Evolutionary conservation across 2,329 filamentous ascomycete genomes (phyloP), one percentile per base, ranked within the genome.

Genomic region (Coniella lustricola): DNA sequence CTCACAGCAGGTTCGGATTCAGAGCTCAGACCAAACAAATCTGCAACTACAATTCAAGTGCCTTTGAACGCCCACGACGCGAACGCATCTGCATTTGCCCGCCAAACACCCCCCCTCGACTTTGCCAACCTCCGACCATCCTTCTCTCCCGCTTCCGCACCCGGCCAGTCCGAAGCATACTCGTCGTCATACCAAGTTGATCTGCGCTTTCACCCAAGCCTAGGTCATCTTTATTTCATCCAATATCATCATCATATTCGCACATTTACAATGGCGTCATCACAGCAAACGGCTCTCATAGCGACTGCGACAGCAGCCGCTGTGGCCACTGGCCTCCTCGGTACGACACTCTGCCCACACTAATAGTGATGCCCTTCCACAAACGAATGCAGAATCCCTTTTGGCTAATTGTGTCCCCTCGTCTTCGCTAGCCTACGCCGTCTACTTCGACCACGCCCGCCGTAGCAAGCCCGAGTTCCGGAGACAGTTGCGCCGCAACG

Each of bases 401-500:
- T 3, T 29, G 20, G 17, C 44, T 43, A n/a, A 42, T 40, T 53
- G 29, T 63, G 54, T 60, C 50, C 10, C 48, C 52, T 33, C 52
- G 49, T 29, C 16, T 21, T 46, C 48, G 22, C 34, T 59, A 83
- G 80, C 77, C 57, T 85, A 85, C 60, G 81, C 76, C 55, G 64
- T 79, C 58, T 86, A 83, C 69, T 86, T 86, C 66, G 82, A 86
- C 67, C 77, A 82, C 62, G 75, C 78, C 63, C 76, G 82, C 58
- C 79, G 82, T 56, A 75, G 72, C 62, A 72, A 82, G 59, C 69
- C 80, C 61, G 76, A 82, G 58, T 86, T 85, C 71, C 76, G 82
- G 60, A 79, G 80, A 63, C 70, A 76, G 60, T 68, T 86, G 60
- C 86, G 87, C 67, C 81, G 84, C 62, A 86, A 88, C 68, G 84